These are phyloP conservation scores for Ceratobasidium sp. DNA, from an alignment of 1,284 basidiomycete species.

Conservation along the genomic window DNA sequence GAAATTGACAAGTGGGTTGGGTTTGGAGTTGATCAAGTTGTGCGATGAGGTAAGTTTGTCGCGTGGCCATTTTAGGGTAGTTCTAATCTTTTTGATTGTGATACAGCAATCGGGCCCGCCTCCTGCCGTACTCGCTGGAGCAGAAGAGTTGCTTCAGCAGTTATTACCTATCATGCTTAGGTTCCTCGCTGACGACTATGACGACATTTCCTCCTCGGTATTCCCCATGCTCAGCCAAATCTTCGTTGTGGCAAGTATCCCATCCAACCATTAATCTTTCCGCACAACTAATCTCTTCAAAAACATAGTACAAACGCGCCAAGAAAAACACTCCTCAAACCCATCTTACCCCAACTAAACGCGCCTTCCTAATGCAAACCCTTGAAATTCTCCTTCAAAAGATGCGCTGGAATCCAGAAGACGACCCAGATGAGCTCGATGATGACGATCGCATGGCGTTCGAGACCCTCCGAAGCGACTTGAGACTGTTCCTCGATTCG, in stretches of 20 bases:
- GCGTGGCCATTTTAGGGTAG: conserved; percentile 8
- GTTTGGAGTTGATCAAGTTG: conserved; percentile 84
- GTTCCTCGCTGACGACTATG: conserved; percentile 88
- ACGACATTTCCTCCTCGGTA: conserved; percentile 83
- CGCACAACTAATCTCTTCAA: neutral
- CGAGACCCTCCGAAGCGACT: conserved; percentile 82
- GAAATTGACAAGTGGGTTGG: conserved; percentile 80
- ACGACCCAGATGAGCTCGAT: conserved; percentile 81
- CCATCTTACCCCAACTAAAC: conserved; percentile 69
- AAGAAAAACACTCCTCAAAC: conserved; percentile 71
- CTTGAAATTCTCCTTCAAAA: conserved; percentile 83
- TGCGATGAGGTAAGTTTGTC: conserved; percentile 74
- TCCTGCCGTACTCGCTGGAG: conserved; percentile 67
- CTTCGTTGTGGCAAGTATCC: conserved; percentile 68
- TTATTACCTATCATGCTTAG: conserved; percentile 82
- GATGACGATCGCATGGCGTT: conserved; percentile 89
- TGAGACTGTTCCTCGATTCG: conserved; percentile 81
- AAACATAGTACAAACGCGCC: conserved; percentile 72
- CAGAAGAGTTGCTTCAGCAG: conserved; percentile 69
- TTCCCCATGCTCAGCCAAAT: conserved; percentile 80
- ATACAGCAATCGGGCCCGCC: conserved; percentile 26
- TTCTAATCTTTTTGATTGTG: conserved; percentile 6
- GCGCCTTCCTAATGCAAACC: conserved; percentile 79
- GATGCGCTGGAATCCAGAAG: conserved; percentile 88
- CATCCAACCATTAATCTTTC: conserved; percentile 33